Evolutionary conservation across 441 rosid species (phyloP), one percentile per base, ranked within the genome.

Genomic region (Raphanus hybrid): DNA sequence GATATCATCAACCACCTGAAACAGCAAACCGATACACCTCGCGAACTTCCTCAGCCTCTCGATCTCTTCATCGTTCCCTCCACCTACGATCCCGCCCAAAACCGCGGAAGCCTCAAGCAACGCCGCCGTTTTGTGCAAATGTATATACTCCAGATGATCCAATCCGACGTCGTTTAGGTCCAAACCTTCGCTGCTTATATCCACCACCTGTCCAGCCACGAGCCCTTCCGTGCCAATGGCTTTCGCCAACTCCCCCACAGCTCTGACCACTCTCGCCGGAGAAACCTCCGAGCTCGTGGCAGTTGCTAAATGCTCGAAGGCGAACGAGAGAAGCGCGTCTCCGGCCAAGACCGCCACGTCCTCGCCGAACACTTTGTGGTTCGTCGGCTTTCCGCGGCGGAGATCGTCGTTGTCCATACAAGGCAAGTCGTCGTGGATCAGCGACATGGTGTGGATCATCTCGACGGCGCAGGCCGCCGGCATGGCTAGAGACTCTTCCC

Each of bases 111-210:
- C 60, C 0, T 55, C 60, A 7, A 55, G 60, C 60, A 55, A 55
- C 60, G 60, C 60, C 60, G 60, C 60, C 60, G 60, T 55, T 55
- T 55, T 55, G 8, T 55, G 60, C 60, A 55, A 55, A 55, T 55
- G 60, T 0, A 55, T 55, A 55, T 18, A 55, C 60, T 55, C 60
- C 0, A 55, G 0, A 55, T 55, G 60, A 0, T 55, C 60, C 12
- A 55, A 55, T 3, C 60, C 60, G 60, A 55, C 60, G 60, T 55
- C 60, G 60, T 55, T 55, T 18, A 18, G 1, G 60, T 55, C 60
- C 11, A 55, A 8, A 2, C 60, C 60, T 55, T 55, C 60, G 5
- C 60, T 55, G 60, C 60, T 55, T 55, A 55, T 55, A 55, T 55
- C 60, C 27, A 3, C 60, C 11, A 55, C 60, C 0, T 55, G 60